Evolutionary conservation across 139 green algal genomes (phyloP), one percentile per base, ranked within the genome.

Genomic region (Yamagishiella unicocca): DNA sequence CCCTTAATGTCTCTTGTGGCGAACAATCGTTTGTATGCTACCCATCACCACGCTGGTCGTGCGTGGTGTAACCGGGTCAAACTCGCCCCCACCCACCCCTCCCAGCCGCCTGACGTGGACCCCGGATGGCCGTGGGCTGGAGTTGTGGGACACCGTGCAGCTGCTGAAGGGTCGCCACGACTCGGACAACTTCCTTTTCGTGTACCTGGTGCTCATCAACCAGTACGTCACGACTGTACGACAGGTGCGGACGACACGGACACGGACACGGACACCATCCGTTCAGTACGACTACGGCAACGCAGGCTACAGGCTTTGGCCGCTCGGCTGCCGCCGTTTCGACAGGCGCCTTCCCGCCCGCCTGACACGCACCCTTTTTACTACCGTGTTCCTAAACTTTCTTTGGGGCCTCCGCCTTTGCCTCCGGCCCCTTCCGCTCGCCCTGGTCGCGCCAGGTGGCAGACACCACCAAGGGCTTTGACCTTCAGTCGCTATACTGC

Each of bases 141-240:
- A n/a, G 38, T 10, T 91, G 54, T 91, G 75, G 67, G 66, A 64
- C 83, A 91, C 83, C 10, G 4, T 87, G 45, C 74, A 83, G 62
- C 73, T 81, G 67, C 75, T 92, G 53, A 67, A 87, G 66, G 50
- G 50, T 1, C 82, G 89, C 14, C 81, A 83, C 80, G 84, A 83
- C 55, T 71, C 61, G 33, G 96, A 98, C 74, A 95, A 97, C 91
- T 90, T 98, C 29, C 85, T 98, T 12, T 98, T 95, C 82, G 89
- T 95, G 33, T 92, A 97, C 66, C 92, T 98, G 43, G 91, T 97
- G 73, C 58, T 96, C 9, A 93, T 96, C 54, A 92, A 97, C 84
- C 83, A 94, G 37, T 97, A 94, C 58, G 83, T 96, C 17, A 91
- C 79, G 8, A 64, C 87, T 2, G 91, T 94, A 10, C 83, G 83